Evolutionary conservation across 345 rosid species (phyloP).

Genomic region (Ceriops tagal): DNA sequence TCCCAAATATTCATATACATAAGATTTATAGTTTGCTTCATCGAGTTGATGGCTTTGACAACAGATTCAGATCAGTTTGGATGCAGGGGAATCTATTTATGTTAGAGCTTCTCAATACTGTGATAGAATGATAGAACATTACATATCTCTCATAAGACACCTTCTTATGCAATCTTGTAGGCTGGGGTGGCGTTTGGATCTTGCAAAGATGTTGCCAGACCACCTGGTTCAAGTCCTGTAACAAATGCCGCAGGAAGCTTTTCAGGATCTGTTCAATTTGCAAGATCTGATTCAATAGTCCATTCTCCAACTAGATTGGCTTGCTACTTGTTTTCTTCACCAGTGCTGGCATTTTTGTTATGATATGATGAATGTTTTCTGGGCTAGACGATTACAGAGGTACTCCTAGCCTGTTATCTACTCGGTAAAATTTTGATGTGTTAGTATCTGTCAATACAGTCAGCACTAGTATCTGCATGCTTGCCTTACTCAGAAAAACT

Average conservation of each 20-base stretch:
- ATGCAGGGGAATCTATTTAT: background rate
- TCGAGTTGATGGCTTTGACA: too few relatives aligned
- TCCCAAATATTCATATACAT: background rate
- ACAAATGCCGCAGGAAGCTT: conserved; percentile 61
- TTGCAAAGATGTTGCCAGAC: conserved; percentile 63
- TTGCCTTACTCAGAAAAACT: conserved; percentile 7
- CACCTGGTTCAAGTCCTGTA: conserved; percentile 48
- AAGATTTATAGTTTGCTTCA: too few relatives aligned
- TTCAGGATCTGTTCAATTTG: conserved; percentile 82
- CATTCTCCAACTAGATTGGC: conserved; percentile 30
- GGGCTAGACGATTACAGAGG: conserved; percentile 23
- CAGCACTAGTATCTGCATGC: conserved; percentile 12
- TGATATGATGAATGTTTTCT: conserved; percentile 20
- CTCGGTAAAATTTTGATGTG: conserved; percentile 11
- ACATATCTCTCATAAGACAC: conserved; percentile 9
- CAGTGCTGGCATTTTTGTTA: conserved; percentile 38
- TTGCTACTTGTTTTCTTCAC: conserved; percentile 36
- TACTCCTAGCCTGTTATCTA: background rate
- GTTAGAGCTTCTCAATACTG: background rate
- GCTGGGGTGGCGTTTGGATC: conserved; percentile 81
- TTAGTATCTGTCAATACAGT: conserved; percentile 23
- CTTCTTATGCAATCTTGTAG: conserved; percentile 40
- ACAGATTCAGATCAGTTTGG: background rate
- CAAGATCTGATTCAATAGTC: conserved; percentile 48
- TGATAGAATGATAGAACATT: background rate